These are phyloP conservation scores for Immersiella caudata DNA, from an alignment of 495 filamentous ascomycete species.

Conservation along the genomic window DNA sequence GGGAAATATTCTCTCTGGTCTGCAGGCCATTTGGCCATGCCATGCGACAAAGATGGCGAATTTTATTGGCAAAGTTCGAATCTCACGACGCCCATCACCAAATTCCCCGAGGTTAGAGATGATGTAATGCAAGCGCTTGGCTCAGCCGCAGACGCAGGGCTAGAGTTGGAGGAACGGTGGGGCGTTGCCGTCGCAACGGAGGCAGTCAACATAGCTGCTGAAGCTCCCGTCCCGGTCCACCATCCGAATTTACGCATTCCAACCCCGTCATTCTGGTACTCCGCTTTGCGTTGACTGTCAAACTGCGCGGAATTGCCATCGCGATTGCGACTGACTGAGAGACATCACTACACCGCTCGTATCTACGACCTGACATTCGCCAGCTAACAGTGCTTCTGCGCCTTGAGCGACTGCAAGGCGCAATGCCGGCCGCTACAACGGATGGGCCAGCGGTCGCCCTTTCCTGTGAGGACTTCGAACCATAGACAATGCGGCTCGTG, in stretches of 20 bases:
- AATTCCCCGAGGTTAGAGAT: neutral
- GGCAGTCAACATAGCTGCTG: constrained; percentile 12
- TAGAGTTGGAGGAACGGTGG: neutral
- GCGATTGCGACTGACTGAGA: neutral
- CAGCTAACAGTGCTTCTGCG: neutral
- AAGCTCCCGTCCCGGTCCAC: constrained; percentile 20
- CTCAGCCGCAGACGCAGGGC: constrained; percentile 16
- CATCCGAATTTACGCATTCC: constrained; percentile 15
- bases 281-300: neutral
- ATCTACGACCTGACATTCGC: neutral
- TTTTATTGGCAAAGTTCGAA: too few relatives aligned
- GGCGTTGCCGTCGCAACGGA: constrained; percentile 21
- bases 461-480: constrained; percentile 40
- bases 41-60: too few relatives aligned
- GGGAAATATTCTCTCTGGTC: too few relatives aligned
- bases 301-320: neutral
- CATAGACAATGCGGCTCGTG: neutral
- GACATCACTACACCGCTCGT: neutral
- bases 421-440: constrained; percentile 37
- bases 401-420: constrained; percentile 21
- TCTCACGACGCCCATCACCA: neutral
- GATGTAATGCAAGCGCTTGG: neutral
- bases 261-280: constrained; percentile 3
- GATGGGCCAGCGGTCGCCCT: constrained; percentile 51
- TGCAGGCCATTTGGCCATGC: too few relatives aligned